A percentile compares a stretch with the other conserved stretches of the same genome.
phyloP scores from a whole-genome alignment of 2,329 filamentous ascomycete genomes.

The Phaeophleospora eucalypticola region DNA sequence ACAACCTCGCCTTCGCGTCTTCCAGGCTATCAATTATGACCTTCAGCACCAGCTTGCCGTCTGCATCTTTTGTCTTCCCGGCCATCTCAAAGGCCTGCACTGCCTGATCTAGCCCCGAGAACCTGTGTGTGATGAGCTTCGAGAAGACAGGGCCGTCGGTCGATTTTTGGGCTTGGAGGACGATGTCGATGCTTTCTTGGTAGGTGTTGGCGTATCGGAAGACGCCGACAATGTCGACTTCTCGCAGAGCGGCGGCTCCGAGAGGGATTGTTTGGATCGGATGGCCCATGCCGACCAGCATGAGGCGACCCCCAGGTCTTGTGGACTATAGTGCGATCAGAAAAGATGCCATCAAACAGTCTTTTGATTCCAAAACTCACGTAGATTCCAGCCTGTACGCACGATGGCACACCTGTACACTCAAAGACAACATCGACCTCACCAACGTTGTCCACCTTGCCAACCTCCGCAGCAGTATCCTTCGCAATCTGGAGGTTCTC shows the following conservation, averaged over 20 bases:
- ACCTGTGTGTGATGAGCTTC: slow-evolving; percentile 69
- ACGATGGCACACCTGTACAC: slow-evolving; percentile 71
- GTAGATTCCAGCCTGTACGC: slow-evolving; percentile 71
- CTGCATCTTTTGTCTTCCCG: slow-evolving; percentile 61
- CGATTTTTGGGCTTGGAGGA: slow-evolving; percentile 40
- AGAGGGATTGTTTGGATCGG: slow-evolving; percentile 71
- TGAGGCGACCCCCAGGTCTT: slow-evolving; percentile 64
- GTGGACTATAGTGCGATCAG: slow-evolving; percentile 44
- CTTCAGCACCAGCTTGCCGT: slow-evolving; percentile 67
- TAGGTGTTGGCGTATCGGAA: slow-evolving; percentile 78
- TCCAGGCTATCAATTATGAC: slow-evolving; percentile 52
- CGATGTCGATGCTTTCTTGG: slow-evolving; percentile 62
- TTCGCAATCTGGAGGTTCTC: slow-evolving; percentile 51
- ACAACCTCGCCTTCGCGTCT: slow-evolving; percentile 3
- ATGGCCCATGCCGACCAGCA: slow-evolving; percentile 77
- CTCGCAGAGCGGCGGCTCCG: slow-evolving; percentile 66
- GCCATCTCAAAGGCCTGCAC: slow-evolving; percentile 67
- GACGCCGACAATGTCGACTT: slow-evolving; percentile 74
- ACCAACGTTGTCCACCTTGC: slow-evolving; percentile 37
- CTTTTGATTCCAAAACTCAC: slow-evolving; percentile 44
- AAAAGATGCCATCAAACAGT: slow-evolving; percentile 7
- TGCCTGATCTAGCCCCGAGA: slow-evolving; percentile 60
- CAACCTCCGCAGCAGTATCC: slow-evolving; percentile 45
- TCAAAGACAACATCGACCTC: slow-evolving; percentile 70
- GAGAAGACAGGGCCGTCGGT: slow-evolving; percentile 59